Conservation (phyloP, 2,329 filamentous ascomycete species). For the Nectriaceae sp. region DNA sequence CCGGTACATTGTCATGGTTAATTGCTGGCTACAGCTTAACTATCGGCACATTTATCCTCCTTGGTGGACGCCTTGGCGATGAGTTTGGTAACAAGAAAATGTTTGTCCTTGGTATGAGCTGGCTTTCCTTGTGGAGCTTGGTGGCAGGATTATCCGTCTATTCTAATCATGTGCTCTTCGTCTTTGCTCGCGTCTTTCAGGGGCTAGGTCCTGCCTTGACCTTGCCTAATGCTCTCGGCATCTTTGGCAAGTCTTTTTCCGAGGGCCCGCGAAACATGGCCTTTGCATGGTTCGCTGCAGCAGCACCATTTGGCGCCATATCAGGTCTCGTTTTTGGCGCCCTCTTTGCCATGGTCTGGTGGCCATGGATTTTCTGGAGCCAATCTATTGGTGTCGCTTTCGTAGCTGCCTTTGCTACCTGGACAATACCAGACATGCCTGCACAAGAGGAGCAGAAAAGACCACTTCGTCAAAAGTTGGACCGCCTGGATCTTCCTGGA, state of each 20-base stretch:
- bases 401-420: constrained; percentile 3
- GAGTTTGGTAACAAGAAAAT: constrained; percentile 58
- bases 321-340: constrained; percentile 47
- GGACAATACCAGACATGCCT: constrained; percentile 36
- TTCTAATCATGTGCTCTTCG: constrained; percentile 46
- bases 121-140: constrained; percentile 56
- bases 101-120: constrained; percentile 54
- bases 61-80: constrained; percentile 58
- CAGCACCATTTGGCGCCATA: constrained; percentile 43
- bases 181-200: constrained; percentile 55
- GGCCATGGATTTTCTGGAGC: constrained; percentile 44
- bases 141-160: constrained; percentile 45
- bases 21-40: constrained; percentile 59
- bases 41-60: constrained; percentile 58
- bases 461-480: constrained; percentile 6
- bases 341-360: constrained; percentile 43
- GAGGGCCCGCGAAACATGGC: constrained; percentile 58
- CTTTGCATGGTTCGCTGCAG: constrained; percentile 40
- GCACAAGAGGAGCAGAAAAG: constrained; percentile 5
- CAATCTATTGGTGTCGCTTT: background rate
- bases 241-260: constrained; percentile 59
- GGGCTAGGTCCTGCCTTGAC: constrained; percentile 64
- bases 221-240: constrained; percentile 64
- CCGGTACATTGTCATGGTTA: constrained; percentile 43
- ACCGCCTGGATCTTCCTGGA: constrained; percentile 7